phyloP scores from a whole-genome alignment of 2,329 filamentous ascomycete species.

The Curvularia sp. region DNA sequence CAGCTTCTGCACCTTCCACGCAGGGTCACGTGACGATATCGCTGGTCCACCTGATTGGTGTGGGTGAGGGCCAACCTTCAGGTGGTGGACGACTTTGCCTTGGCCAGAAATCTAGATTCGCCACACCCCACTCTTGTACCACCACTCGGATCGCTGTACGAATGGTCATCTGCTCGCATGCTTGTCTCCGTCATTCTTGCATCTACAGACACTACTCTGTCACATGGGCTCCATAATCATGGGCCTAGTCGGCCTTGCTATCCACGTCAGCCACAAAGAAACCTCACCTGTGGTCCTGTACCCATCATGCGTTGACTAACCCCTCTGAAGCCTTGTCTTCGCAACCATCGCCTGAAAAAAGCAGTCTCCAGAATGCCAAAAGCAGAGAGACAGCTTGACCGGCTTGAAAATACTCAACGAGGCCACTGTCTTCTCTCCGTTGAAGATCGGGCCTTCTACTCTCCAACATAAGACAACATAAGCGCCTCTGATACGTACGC shows the following conservation, averaged over 20 bases:
- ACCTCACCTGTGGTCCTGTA: constrained; percentile 23
- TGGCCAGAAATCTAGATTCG: constrained; percentile 8
- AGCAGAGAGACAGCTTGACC: constrained; percentile 38
- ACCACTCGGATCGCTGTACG: neutral
- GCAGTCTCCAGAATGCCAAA: constrained; percentile 32
- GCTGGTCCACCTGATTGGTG: constrained; percentile 26
- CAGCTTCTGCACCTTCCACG: constrained; percentile 24
- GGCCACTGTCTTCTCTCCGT: constrained; percentile 44
- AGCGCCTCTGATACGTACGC: constrained; percentile 54
- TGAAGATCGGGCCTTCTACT: constrained; percentile 43
- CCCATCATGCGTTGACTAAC: constrained; percentile 1
- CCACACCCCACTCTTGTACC: constrained; percentile 34
- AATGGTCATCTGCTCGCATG: constrained; percentile 1
- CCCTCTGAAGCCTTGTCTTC: too few relatives aligned
- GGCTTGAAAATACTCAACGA: constrained; percentile 44
- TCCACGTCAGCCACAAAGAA: constrained; percentile 41
- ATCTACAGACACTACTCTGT: constrained; percentile 30
- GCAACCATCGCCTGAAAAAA: constrained; percentile 1
- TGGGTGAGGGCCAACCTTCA: constrained; percentile 6
- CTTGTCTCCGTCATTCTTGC: constrained; percentile 40
- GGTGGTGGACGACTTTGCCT: constrained; percentile 7
- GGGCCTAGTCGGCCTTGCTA: constrained; percentile 11
- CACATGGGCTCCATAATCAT: constrained; percentile 28
- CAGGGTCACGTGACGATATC: constrained; percentile 33
- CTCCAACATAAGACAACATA: constrained; percentile 52